phyloP scores from a whole-genome alignment of 345 rosid genomes.

The Heritiera littoralis region DNA sequence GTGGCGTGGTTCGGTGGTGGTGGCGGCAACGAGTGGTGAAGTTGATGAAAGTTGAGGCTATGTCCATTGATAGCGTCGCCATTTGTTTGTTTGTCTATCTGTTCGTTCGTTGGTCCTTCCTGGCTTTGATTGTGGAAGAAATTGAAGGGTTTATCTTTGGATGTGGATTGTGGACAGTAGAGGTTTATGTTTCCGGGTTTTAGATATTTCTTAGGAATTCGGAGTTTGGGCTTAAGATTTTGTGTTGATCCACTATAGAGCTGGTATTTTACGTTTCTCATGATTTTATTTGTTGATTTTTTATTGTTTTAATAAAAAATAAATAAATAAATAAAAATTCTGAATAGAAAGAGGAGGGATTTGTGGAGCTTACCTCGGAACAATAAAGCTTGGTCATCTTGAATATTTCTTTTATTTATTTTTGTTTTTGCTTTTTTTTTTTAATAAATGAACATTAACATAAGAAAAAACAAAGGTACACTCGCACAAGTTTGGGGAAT shows the following conservation, averaged over 20 bases:
- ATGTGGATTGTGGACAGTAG: neutral
- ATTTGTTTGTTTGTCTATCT: slow-evolving; percentile 23
- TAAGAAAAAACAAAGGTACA: too few relatives aligned
- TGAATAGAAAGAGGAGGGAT: too few relatives aligned
- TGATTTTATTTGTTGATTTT: too few relatives aligned
- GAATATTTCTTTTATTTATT: too few relatives aligned
- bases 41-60: slow-evolving; percentile 65
- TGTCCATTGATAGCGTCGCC: slow-evolving; percentile 59
- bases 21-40: slow-evolving; percentile 42
- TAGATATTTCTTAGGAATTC: neutral
- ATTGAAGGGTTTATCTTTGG: neutral
- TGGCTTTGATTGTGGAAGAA: neutral
- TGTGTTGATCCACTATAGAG: neutral
- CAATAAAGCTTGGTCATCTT: too few relatives aligned
- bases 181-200: slow-evolving; percentile 19
- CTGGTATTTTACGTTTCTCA: too few relatives aligned
- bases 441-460: too few relatives aligned
- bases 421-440: too few relatives aligned
- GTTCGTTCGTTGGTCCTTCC: slow-evolving; percentile 8
- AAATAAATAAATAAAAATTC: too few relatives aligned
- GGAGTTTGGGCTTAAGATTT: neutral
- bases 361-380: too few relatives aligned
- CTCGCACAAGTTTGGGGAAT: too few relatives aligned
- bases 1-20: slow-evolving; percentile 25
- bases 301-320: too few relatives aligned